Evolutionary conservation across 148 eudicot genomes (phyloP).

Genomic region (Polygonum aviculare): DNA sequence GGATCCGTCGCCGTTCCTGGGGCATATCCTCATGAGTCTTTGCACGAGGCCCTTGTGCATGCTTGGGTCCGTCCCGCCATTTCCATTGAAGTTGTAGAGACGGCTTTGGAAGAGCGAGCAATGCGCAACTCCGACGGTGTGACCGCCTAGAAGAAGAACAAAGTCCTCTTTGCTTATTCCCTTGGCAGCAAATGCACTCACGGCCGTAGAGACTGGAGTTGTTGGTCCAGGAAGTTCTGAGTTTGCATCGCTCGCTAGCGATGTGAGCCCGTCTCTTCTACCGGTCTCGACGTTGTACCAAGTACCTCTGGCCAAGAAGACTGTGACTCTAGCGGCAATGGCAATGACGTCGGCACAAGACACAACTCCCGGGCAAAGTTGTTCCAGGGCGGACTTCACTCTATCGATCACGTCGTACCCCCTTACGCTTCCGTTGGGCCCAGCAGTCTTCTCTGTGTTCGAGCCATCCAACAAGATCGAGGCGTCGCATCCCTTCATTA

Average conservation of each 20-base stretch:
- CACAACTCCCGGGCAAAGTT: not conserved
- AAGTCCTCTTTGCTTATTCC: not conserved
- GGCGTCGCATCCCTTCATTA: not conserved
- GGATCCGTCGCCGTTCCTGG: not conserved
- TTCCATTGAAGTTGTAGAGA: not conserved
- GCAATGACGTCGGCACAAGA: not conserved
- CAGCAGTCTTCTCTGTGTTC: not conserved
- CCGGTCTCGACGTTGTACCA: not conserved
- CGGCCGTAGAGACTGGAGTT: not conserved
- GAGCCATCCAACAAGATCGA: not conserved
- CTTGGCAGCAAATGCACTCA: not conserved
- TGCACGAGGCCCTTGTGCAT: not conserved
- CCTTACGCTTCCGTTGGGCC: not conserved
- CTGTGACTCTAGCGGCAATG: not conserved
- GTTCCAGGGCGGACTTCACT: not conserved
- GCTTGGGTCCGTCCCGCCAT: not conserved
- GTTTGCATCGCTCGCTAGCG: not conserved
- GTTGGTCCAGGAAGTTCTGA: not conserved
- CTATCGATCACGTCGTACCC: not conserved
- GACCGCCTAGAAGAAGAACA: not conserved
- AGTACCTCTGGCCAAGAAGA: not conserved
- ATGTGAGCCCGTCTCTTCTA: not conserved
- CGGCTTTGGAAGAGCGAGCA: not conserved
- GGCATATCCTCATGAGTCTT: not conserved
- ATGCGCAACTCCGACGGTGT: not conserved